Base-by-base conservation (phyloP, 1,284 basidiomycete genomes). In the Puccinia coronata region DNA sequence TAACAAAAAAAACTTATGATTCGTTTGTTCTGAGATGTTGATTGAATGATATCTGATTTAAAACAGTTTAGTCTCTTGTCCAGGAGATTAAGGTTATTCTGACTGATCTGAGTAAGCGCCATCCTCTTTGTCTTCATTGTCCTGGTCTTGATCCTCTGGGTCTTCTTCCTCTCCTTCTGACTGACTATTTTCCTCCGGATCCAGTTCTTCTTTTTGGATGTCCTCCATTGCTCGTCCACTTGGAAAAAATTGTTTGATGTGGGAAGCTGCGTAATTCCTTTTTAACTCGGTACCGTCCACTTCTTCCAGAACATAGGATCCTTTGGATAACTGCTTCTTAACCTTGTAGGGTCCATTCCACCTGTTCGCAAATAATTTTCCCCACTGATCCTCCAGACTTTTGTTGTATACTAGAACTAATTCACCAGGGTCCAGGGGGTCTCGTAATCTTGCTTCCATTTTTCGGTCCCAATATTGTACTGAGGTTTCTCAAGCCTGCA, bases 301-400 rank as follows among this genome's bases (percentile, higher is more conserved):
- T 72, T 72, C 70, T 51, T 47, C 49, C 47, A 72, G 49, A 3
- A 74, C 6, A 74, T 74, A 74, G n/a, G 47, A 36, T 5, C 72
- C 72, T 59, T 20, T 25, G 2, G 11, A 1, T 12, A 39, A 16
- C 31, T 74, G 47, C 9, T 36, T 25, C 28, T 41, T 74, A 1
- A 74, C n/a, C 23, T 57, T 43, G n/a, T 31, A 73, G 16, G 71
- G 71, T 18, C 71, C 53, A 55, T 74, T 74, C 71, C 71, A 73
- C 12, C 73, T 28, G 14, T 75, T 75, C 14, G 11, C 2, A 63
- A 75, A 75, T n/a, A 75, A 16, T 47, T 75, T 75, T 61, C 73
- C 73, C 57, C 73, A 75, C 23, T 75, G 73, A 63, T 51, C 34
- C 5, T 76, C 57, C 3, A 76, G 39, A 28, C 2, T 39, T 65